These are phyloP conservation scores for Hymenotorrendiella dingleyae DNA, from an alignment of 2,329 filamentous ascomycete species.

Conservation along the genomic window DNA sequence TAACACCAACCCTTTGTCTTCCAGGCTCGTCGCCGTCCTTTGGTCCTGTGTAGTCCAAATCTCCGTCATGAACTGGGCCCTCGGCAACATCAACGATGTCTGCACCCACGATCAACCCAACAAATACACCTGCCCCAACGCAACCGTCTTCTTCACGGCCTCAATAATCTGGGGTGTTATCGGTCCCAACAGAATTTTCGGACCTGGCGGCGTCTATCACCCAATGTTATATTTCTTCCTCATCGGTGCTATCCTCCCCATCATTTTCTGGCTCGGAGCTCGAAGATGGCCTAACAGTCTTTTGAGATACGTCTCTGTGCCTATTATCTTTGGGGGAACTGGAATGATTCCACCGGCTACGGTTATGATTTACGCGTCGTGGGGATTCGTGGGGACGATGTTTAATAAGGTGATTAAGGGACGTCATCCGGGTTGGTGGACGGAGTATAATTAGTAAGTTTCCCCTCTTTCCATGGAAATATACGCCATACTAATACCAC, in stretches of 20 bases:
- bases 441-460: slow-evolving; percentile 78
- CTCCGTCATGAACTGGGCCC: slow-evolving; percentile 55
- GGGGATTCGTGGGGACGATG: slow-evolving; percentile 55
- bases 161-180: slow-evolving; percentile 71
- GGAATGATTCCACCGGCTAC: slow-evolving; percentile 63
- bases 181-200: slow-evolving; percentile 65
- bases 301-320: slow-evolving; percentile 61
- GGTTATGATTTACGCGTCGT: slow-evolving; percentile 64
- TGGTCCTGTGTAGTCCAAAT: slow-evolving; percentile 63
- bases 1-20: too few relatives aligned
- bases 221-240: slow-evolving; percentile 67
- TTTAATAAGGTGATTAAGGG: slow-evolving; percentile 65
- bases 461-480: too few relatives aligned
- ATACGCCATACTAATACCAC: too few relatives aligned
- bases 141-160: slow-evolving; percentile 55
- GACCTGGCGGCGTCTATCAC: slow-evolving; percentile 54
- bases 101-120: slow-evolving; percentile 51
- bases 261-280: slow-evolving; percentile 51
- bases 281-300: slow-evolving; percentile 54
- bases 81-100: slow-evolving; percentile 55
- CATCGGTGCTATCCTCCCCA: slow-evolving; percentile 55
- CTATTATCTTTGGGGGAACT: slow-evolving; percentile 62
- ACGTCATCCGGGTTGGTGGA: slow-evolving; percentile 66
- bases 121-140: slow-evolving; percentile 45
- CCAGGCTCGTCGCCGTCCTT: slow-evolving; percentile 60